Conservation (phyloP, 768 basidiomycete genomes). For the Tremella fuciformis region DNA sequence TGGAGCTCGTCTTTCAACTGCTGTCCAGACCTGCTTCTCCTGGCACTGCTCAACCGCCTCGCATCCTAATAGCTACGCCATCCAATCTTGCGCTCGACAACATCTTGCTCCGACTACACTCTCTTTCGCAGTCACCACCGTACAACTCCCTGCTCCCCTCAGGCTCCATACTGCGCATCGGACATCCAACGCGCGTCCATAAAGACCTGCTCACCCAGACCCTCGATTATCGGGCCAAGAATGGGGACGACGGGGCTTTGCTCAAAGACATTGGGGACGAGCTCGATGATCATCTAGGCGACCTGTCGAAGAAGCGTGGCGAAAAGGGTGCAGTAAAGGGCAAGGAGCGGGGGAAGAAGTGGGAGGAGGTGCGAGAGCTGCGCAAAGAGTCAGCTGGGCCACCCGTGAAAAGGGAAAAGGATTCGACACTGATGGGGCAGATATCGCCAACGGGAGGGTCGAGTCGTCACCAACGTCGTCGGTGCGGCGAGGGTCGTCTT, state of each 20-base stretch:
- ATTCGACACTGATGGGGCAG: conserved; percentile 54
- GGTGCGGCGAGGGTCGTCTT: conserved; percentile 77
- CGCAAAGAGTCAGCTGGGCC: conserved; percentile 73
- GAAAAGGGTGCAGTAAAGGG: conserved; percentile 58
- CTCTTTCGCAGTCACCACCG: conserved; percentile 16
- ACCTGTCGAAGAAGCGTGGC: conserved; percentile 64
- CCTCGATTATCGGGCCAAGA: conserved; percentile 52
- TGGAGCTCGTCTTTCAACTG: conserved; percentile 82
- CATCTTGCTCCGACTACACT: conserved; percentile 72
- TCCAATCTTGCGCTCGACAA: conserved; percentile 78
- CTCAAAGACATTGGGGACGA: conserved; percentile 87
- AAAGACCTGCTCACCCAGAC: conserved; percentile 54
- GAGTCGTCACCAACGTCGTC: conserved; percentile 77
- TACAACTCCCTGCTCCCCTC: conserved; percentile 48
- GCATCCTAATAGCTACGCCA: conserved; percentile 43
- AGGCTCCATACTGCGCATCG: conserved; percentile 70
- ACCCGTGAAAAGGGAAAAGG: no score
- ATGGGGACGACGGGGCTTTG: conserved; percentile 64
- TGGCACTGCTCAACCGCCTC: conserved; percentile 19
- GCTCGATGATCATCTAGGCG: conserved; percentile 65
- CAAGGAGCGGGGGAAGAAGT: conserved; percentile 58
- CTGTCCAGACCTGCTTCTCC: conserved; percentile 25
- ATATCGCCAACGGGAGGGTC: conserved; percentile 82
- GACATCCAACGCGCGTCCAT: conserved; percentile 92
- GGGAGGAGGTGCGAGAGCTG: conserved; percentile 55